Percentiles rank a stretch among this genome's conserved stretches.
Evolutionary conservation across 164 flowering plant genomes (phyloP).

Genomic region (Chimonanthus salicifolius): DNA sequence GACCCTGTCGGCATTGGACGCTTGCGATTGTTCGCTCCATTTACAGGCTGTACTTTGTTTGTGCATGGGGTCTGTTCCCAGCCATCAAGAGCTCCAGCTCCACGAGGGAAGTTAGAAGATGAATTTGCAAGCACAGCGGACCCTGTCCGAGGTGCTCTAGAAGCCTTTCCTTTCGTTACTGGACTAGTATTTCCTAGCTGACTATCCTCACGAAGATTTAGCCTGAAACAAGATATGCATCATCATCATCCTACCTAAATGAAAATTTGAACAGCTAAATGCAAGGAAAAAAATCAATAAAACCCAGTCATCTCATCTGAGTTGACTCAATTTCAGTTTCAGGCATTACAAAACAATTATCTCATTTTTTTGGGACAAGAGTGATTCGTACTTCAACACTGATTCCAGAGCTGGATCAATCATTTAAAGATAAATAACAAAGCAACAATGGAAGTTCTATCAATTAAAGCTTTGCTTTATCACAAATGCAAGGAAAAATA

Average conservation of each 20-base stretch:
- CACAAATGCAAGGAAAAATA: too few species aligned
- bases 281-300: too few species aligned
- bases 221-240: conserved; percentile 31
- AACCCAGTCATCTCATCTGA: not conserved
- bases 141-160: conserved; percentile 63
- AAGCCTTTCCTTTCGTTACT: conserved; percentile 62
- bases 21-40: conserved; percentile 36
- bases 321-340: not conserved
- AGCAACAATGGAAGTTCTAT: too few species aligned
- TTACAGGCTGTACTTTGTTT: conserved; percentile 33
- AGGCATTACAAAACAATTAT: not conserved
- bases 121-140: conserved; percentile 36
- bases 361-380: not conserved
- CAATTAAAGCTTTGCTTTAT: too few species aligned
- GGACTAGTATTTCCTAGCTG: conserved; percentile 34
- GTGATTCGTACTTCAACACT: too few species aligned
- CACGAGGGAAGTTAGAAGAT: conserved; percentile 48
- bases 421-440: too few species aligned
- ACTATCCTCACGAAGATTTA: conserved; percentile 42
- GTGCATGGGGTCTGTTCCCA: conserved; percentile 55
- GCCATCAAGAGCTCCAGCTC: conserved; percentile 48
- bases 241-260: not conserved
- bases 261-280: too few species aligned
- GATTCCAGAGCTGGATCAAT: too few species aligned
- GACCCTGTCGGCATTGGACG: conserved; percentile 66